Base-by-base conservation (phyloP, 176 grass and related monocot species). In the Metroxylon sagu region DNA sequence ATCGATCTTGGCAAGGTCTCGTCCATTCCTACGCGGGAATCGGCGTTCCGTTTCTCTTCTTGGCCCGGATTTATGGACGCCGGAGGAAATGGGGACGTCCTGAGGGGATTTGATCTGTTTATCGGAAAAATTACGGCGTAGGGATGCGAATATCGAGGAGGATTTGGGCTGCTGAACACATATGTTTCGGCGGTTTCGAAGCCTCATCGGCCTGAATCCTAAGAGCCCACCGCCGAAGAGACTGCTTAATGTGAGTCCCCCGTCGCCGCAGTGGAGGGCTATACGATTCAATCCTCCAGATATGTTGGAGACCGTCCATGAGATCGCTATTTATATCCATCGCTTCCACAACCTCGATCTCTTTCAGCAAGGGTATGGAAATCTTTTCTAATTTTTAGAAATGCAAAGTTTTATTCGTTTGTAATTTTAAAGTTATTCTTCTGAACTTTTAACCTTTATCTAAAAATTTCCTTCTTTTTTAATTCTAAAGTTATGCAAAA, bases 261-360 rank as follows among this genome's bases (percentile, higher is more conserved):
- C 19, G 43, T 57, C 63, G 17, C 56, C 4, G 18, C 77, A 78
- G 64, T 26, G 61, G 25, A 53, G 54, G 31, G 67, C 12, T 48
- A 12, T 77, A 69, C 17, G 27, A 29, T 71, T 92, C 70, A 63
- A 52, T n/a, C 50, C 70, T 67, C 93, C 84, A 26, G 84, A 90
- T 17, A 67, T 66, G 70, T 70, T 95, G 68, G 90, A 95, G 58
- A 95, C 90, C 10, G 69, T 74, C 54, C 90, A 95, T 59, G 90
- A 95, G 76, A 76, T 95, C 72, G 85, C 90, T 23, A 70, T 95
- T 54, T 95, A 95, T 63, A 83, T 95, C 49, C 82, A 95, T 25
- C 85, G 85, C 23, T 95, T 95, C 77, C 90, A 95, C 66, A 95
- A 89, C 31, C 90, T 89, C 25, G 82, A 89, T 75, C 68, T 95